These are phyloP conservation scores for Friedmanniomyces endolithicus DNA, from an alignment of 495 filamentous ascomycete species.

Conservation along the genomic window DNA sequence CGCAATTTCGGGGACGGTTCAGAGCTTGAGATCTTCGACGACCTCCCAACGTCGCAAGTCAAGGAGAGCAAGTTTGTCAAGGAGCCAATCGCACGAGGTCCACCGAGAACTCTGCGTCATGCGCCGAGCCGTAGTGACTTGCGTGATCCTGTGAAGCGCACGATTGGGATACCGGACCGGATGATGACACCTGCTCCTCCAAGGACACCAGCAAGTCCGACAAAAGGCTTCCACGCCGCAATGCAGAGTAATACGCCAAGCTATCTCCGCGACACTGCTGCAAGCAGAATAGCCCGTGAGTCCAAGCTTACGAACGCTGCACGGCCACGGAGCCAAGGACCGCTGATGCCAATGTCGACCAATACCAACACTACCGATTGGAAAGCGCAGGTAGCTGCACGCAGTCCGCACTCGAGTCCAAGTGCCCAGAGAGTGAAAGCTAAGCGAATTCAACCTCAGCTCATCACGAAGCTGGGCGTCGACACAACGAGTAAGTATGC, in stretches of 20 bases:
- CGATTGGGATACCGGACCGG: slow-evolving; percentile 15
- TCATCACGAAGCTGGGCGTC: slow-evolving; percentile 60
- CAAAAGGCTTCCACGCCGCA: slow-evolving; percentile 28
- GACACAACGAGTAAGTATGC: slow-evolving; percentile 50
- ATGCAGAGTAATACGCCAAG: slow-evolving; percentile 49
- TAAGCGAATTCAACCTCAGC: slow-evolving; percentile 42
- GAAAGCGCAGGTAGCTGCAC: slow-evolving; percentile 58
- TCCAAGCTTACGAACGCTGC: slow-evolving; percentile 39
- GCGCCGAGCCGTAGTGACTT: slow-evolving; percentile 18
- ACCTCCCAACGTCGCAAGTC: slow-evolving; percentile 76
- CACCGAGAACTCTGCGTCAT: slow-evolving; percentile 39
- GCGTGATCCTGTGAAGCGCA: slow-evolving; percentile 14
- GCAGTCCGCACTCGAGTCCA: slow-evolving; percentile 44
- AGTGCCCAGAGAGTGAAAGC: slow-evolving; percentile 42
- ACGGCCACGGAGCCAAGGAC: slow-evolving; percentile 33
- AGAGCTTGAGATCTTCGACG: slow-evolving; percentile 86
- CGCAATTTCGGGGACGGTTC: slow-evolving; percentile 83
- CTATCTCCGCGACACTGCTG: slow-evolving; percentile 88
- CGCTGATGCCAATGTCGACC: slow-evolving; percentile 39
- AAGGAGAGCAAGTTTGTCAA: slow-evolving; percentile 73
- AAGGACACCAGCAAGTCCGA: slow-evolving; percentile 38
- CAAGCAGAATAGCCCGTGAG: slow-evolving; percentile 79
- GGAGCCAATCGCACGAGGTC: slow-evolving; percentile 58
- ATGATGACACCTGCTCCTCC: slow-evolving; percentile 41
- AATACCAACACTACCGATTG: slow-evolving; percentile 54